A percentile compares a stretch with the other conserved stretches of the same genome.
These are phyloP conservation scores for Aspergillus awamori DNA, from an alignment of 2,329 filamentous ascomycete species.

Conservation along the genomic window DNA sequence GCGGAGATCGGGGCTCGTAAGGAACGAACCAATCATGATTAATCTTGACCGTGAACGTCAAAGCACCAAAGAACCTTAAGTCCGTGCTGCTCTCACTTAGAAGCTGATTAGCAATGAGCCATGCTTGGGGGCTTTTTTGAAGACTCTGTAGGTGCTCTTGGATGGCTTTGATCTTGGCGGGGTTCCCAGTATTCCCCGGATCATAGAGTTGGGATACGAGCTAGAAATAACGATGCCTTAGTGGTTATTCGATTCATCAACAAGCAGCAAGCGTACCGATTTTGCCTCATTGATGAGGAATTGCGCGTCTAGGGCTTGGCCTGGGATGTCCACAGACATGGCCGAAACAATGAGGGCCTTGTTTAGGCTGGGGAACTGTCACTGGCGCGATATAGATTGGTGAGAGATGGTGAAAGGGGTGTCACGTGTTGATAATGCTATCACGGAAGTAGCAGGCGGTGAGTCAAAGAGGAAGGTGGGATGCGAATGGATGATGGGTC, in stretches of 20 bases:
- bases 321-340: slow-evolving; percentile 30
- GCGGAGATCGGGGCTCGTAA: not conserved
- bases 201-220: slow-evolving; percentile 46
- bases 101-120: slow-evolving; percentile 80
- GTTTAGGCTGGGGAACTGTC: slow-evolving; percentile 10
- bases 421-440: slow-evolving; percentile 33
- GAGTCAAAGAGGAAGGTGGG: slow-evolving; percentile 17
- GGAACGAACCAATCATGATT: slow-evolving; percentile 76
- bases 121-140: slow-evolving; percentile 79
- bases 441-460: slow-evolving; percentile 21
- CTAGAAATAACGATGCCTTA: slow-evolving; percentile 27
- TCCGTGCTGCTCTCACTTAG: slow-evolving; percentile 70
- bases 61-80: slow-evolving; percentile 86
- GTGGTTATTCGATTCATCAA: not conserved
- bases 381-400: slow-evolving; percentile 21
- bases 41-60: slow-evolving; percentile 92
- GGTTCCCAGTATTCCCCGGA: slow-evolving; percentile 49
- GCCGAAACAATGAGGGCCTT: slow-evolving; percentile 25
- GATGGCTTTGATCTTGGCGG: slow-evolving; percentile 52
- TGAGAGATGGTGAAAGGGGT: slow-evolving; percentile 14
- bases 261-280: slow-evolving; percentile 23
- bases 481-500: slow-evolving; percentile 15
- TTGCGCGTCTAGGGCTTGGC: slow-evolving; percentile 28
- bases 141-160: slow-evolving; percentile 77
- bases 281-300: slow-evolving; percentile 34